Base-by-base conservation (phyloP, 768 basidiomycete genomes). In the Mrakia gelida region DNA sequence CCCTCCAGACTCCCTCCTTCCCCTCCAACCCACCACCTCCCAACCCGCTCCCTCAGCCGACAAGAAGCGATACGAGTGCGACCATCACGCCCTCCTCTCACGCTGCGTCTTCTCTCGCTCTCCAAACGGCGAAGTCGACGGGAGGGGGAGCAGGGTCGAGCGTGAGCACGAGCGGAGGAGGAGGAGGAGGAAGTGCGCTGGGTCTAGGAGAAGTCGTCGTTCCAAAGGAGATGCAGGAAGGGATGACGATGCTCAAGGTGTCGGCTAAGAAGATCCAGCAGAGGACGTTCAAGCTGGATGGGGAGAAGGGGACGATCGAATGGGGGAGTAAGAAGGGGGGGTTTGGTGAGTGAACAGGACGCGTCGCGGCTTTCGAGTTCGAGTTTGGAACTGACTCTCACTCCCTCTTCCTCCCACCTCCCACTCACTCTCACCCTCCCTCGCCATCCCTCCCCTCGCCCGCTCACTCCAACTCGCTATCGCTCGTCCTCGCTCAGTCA, bases 231-330 rank as follows among this genome's bases (percentile, higher is more conserved):
- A 54, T 78, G 26, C 71, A 38, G 32, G 63, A 76, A 21, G 79
- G 79, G 2, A 89, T 88, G 0, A 87, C 88, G 0, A 91, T 96
- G 90, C 89, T 90, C 80, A 97, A 96, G 82, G 90, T 95, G 23
- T 91, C 92, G 1, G 87, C 88, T 38, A 92, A 90, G 85, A 91
- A 90, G 80, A 88, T 91, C 82, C 92, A 92, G 83, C 88, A 87
- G 67, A 87, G 90, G 49, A 81, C 90, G 6, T 91, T 95, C 83
- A 87, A 88, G 63, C 85, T 96, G 11, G 92, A 93, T 78, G 88
- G 91, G 1, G 93, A 94, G 82, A 89, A 90, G 75, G 93, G 93
- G 1, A 90, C 91, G 81, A 91, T 94, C 75, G 85, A 91, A 23
- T 94, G 91, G 89, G 88, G 90, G 81, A 91, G 91, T 18, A 91